phyloP scores from a whole-genome alignment of 331 rosid genomes.

The Telfairia occidentalis region DNA sequence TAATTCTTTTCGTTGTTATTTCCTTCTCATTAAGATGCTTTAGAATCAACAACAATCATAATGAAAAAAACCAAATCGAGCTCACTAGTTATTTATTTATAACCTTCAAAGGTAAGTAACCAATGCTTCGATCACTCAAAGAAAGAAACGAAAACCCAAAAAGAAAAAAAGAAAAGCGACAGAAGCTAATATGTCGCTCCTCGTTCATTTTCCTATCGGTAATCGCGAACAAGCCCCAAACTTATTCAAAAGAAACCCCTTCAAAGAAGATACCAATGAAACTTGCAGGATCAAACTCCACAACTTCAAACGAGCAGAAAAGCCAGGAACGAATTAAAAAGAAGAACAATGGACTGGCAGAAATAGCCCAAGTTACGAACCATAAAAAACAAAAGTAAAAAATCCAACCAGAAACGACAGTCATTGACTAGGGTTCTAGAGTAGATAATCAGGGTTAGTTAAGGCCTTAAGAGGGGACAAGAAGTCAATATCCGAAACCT shows the following conservation, averaged over 20 bases:
- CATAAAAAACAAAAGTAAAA: neutral
- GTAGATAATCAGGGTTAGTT: neutral
- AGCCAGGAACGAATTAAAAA: neutral
- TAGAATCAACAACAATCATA: neutral
- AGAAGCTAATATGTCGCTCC: neutral
- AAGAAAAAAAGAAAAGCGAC: neutral
- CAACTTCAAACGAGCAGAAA: neutral
- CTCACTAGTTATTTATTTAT: neutral
- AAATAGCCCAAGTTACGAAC: neutral
- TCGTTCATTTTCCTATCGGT: neutral
- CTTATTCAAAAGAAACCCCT: neutral
- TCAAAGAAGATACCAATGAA: neutral
- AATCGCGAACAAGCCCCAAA: neutral
- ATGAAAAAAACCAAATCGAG: neutral
- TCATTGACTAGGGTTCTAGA: neutral
- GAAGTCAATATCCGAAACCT: neutral
- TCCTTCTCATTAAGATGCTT: neutral
- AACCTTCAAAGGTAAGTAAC: neutral
- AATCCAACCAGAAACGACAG: neutral
- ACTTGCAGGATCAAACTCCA: neutral
- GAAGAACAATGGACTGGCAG: neutral
- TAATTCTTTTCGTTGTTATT: neutral
- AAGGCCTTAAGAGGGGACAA: neutral
- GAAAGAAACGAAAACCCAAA: neutral
- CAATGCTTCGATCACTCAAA: constrained; percentile 1